Conservation (phyloP, 139 green algal genomes). For the Yamagishiella unicocca region DNA sequence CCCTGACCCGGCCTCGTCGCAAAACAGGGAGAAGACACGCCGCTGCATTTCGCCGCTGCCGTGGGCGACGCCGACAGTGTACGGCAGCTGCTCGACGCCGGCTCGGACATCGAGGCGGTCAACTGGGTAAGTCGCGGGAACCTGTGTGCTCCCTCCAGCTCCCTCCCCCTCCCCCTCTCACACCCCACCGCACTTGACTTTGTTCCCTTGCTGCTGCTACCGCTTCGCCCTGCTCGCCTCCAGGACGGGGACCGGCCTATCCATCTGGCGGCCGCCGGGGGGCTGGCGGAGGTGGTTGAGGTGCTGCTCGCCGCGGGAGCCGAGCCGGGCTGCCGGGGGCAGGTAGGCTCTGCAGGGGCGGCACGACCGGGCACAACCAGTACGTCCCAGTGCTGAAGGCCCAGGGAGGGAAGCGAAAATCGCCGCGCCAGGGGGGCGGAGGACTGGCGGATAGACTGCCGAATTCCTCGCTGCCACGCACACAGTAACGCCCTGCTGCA, state of each 20-base stretch:
- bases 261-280: constrained; percentile 4
- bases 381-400: neutral
- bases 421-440: neutral
- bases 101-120: neutral
- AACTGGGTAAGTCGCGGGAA: neutral
- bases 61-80: neutral
- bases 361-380: neutral
- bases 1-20: no score
- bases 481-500: neutral
- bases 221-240: neutral
- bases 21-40: neutral
- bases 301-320: no score
- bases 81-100: constrained; percentile 10
- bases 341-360: neutral
- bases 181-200: neutral
- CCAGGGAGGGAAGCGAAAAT: neutral
- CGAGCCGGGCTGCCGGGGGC: neutral
- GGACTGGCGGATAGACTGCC: neutral
- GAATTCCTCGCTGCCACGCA: neutral
- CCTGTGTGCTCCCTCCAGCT: neutral
- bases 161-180: neutral
- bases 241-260: constrained; percentile 48
- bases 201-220: neutral
- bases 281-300: no score
- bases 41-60: constrained; percentile 1